Conservation (phyloP, 352 stramenopile species). For the Pythium aphanidermatum region DNA sequence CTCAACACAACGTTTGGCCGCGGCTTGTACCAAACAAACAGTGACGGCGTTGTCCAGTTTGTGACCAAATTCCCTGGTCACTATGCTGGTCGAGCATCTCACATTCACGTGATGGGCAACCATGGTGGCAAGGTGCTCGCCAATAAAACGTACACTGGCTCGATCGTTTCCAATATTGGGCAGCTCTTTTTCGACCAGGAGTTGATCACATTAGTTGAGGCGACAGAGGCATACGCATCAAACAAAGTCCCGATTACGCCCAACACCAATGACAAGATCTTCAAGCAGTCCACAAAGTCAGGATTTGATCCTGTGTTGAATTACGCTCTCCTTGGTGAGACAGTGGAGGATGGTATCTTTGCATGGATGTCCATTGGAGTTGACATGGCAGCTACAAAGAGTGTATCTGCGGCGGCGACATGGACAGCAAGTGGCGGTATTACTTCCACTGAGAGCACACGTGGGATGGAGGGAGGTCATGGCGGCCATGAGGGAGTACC, state of each 20-base stretch:
- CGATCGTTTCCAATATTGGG: background rate
- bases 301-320: slow-evolving; percentile 26
- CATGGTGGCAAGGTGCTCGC: background rate
- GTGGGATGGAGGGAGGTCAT: no score
- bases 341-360: slow-evolving; percentile 18
- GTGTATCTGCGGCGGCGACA: no score
- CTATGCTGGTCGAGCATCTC: slow-evolving; percentile 1
- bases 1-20: slow-evolving; percentile 1
- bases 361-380: no score
- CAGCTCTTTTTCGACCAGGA: slow-evolving; percentile 6
- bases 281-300: slow-evolving; percentile 14
- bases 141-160: slow-evolving; percentile 4
- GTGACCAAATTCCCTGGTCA: slow-evolving; percentile 5
- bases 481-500: no score
- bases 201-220: slow-evolving; percentile 1
- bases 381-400: no score
- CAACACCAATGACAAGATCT: slow-evolving; percentile 16
- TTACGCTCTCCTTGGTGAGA: slow-evolving; percentile 23
- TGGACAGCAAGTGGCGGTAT: no score
- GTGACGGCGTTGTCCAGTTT: background rate
- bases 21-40: background rate
- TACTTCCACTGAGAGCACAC: no score
- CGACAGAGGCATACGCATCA: background rate
- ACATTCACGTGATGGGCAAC: slow-evolving; percentile 2
- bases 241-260: slow-evolving; percentile 22